Conservation (phyloP, 2,329 filamentous ascomycete genomes). For the Emericellopsis cladophorae region DNA sequence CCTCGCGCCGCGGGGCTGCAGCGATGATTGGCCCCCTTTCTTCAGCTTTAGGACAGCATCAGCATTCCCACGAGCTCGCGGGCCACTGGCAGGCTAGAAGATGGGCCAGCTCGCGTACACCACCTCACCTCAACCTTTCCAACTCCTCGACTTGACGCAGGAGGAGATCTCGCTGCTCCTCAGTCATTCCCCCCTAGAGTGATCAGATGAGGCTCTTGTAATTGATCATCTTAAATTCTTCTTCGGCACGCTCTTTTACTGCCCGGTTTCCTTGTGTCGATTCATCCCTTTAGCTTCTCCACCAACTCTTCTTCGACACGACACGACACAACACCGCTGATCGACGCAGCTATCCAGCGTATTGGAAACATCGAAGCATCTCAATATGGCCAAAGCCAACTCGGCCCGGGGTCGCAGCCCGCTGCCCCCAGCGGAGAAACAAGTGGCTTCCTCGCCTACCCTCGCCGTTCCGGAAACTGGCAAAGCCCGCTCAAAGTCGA, state of each 20-base stretch:
- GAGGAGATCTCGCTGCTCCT: not conserved
- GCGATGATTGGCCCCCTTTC: too few relatives aligned
- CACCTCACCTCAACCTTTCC: too few relatives aligned
- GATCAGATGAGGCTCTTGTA: constrained; percentile 1
- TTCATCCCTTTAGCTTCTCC: not conserved
- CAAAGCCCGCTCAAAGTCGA: constrained; percentile 4
- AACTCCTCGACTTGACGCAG: not conserved
- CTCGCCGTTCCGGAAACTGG: constrained; percentile 3
- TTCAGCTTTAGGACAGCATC: too few relatives aligned
- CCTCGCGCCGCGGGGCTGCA: too few relatives aligned
- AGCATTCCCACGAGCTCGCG: too few relatives aligned
- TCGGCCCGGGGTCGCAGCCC: constrained; percentile 22
- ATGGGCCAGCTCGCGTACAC: too few relatives aligned
- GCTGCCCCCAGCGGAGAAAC: constrained; percentile 13
- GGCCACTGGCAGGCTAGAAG: too few relatives aligned
- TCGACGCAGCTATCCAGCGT: not conserved
- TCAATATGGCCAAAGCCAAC: constrained; percentile 20
- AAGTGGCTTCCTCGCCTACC: constrained; percentile 1
- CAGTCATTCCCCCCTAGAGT: not conserved
- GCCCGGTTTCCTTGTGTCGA: not conserved
- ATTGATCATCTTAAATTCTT: constrained; percentile 1
- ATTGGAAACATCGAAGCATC: not conserved
- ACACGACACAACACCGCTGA: not conserved
- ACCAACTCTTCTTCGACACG: not conserved
- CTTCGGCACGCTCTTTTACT: constrained; percentile 10